Conservation (phyloP, 2,329 filamentous ascomycete species). For the Pestalotiopsis sp. region DNA sequence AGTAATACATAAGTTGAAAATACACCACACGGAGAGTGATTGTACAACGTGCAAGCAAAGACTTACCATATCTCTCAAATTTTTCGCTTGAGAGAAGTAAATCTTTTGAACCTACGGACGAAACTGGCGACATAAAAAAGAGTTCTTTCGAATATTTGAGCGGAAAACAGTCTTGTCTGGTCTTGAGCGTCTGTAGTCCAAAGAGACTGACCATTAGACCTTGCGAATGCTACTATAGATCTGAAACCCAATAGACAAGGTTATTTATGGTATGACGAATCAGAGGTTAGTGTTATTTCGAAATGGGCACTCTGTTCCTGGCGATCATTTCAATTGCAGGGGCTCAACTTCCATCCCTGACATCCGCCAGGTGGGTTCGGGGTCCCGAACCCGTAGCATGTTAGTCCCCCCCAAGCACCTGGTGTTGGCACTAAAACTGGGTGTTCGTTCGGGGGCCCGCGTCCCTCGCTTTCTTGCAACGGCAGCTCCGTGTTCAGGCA, state of each 20-base stretch:
- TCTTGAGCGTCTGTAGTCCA: no score
- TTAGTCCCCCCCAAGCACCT: neutral
- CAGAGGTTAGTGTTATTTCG: neutral
- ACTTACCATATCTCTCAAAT: no score
- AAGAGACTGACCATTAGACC: neutral
- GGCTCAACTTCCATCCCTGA: neutral
- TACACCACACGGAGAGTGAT: no score
- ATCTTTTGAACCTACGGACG: no score
- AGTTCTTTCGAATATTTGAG: no score
- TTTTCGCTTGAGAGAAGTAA: no score
- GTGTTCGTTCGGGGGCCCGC: neutral
- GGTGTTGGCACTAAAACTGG: no score
- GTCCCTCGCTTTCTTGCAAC: neutral
- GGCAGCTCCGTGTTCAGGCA: no score
- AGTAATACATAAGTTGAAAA: no score
- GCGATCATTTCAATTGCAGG: neutral
- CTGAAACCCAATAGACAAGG: slow-evolving; percentile 3
- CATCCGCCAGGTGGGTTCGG: neutral
- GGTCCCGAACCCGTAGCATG: neutral
- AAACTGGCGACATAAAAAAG: no score
- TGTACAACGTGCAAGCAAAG: no score
- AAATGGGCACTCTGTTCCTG: slow-evolving; percentile 7
- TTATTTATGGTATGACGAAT: slow-evolving; percentile 2
- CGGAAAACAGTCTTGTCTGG: no score
- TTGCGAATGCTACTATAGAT: slow-evolving; percentile 1